Conservation (phyloP, 2,329 filamentous ascomycete species). For the Scedosporium boydii region DNA sequence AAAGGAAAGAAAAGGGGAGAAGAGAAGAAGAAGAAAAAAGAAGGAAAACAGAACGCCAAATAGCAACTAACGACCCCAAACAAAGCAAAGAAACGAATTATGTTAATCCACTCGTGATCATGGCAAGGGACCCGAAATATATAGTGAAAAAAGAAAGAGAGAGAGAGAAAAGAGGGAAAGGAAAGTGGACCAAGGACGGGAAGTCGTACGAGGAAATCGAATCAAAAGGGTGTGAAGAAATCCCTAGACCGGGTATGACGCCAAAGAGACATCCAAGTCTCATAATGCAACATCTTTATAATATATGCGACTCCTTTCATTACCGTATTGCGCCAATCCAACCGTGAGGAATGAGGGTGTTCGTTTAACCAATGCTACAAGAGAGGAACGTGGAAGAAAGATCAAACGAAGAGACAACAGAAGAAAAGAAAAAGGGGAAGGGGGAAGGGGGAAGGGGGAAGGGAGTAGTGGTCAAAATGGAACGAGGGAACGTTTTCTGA, state of each 20-base stretch:
- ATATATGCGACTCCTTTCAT: slow-evolving; percentile 2
- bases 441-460: not conserved
- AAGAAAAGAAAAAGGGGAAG: slow-evolving; percentile 6
- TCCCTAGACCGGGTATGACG: not conserved
- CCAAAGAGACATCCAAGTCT: not conserved
- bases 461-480: not conserved
- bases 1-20: not conserved
- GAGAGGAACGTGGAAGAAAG: slow-evolving; percentile 5
- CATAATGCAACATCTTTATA: slow-evolving; percentile 6
- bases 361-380: slow-evolving; percentile 3
- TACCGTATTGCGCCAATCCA: slow-evolving; percentile 4
- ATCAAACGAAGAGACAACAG: no score
- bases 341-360: not conserved
- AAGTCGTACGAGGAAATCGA: not conserved
- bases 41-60: no score
- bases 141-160: not conserved
- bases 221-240: slow-evolving; percentile 10
- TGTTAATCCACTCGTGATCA: not conserved
- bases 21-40: not conserved
- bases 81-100: no score
- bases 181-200: not conserved
- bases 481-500: not conserved
- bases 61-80: no score
- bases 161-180: not conserved
- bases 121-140: not conserved